Evolutionary conservation across 2,329 filamentous ascomycete species (phyloP), one percentile per base, ranked within the genome.

Genomic region (Phaeosphaeria sp.): DNA sequence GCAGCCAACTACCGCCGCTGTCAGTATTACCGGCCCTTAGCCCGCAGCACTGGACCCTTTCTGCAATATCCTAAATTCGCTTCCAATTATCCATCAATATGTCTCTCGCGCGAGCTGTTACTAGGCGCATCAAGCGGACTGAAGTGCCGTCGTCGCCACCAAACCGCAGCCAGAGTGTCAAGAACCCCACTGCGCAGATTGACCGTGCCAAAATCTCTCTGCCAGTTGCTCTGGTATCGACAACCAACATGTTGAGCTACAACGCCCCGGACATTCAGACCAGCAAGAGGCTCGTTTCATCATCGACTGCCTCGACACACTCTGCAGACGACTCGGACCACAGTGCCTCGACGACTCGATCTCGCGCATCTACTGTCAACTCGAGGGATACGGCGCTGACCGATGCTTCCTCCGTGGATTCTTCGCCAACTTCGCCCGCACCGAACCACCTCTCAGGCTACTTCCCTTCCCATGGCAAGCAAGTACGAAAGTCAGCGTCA

Each of bases 231-330:
- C 85, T 99, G 62, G 83, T 97, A 49, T 96, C 95, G 58, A 97
- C 94, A 5, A 98, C 95, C 67, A 99, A 98, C 79, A 92, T 96
- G 86, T 89, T 97, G 53, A 93, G 92, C 7, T 97, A 97, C 84
- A 94, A 94, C 74, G 93, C 95, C 9, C 94, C 94, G 50, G 91
- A 97, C 74, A 88, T 97, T 61, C 82, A 46, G 13, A 25, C 22
- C 18, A 77, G 72, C 49, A 57, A 69, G 51, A 52, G 64, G 39
- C 71, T 77, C 15, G 62, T 65, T 24, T 73, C 78, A 22, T 82
- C 85, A 2, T 79, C 83, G n/a, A 86, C 84, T 81, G 81, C 72
- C 6, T 82, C 72, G 82, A 82, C 68, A 79, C 84, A 84, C 65
- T 90, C 89, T 3, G 87, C 87, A 43, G 88, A 91, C 57, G 91